A percentile compares a stretch with the other conserved stretches of the same genome.
phyloP scores from a whole-genome alignment of 306 rosid genomes.

The Vigna angularis region DNA sequence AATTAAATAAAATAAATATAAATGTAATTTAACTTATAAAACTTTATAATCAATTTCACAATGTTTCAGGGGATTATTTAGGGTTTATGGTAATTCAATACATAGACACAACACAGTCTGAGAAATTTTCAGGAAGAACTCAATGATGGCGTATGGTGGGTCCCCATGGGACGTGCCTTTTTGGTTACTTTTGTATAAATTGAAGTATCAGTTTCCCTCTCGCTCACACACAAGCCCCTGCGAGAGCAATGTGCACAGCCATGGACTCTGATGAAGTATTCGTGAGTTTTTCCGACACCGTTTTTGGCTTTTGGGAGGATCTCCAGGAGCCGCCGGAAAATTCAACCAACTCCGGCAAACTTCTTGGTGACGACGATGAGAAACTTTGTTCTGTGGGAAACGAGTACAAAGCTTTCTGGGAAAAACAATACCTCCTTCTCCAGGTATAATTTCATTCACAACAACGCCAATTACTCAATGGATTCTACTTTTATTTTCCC shows the following conservation, averaged over 20 bases:
- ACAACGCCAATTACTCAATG: background rate
- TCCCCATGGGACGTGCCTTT: background rate
- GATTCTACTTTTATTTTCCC: too few relatives aligned
- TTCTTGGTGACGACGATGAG: slow-evolving; percentile 17
- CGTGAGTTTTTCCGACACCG: slow-evolving; percentile 55
- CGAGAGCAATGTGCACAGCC: background rate
- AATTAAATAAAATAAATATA: too few relatives aligned
- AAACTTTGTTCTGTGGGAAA: slow-evolving; percentile 42
- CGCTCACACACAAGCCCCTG: background rate
- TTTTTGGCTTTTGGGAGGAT: slow-evolving; percentile 68
- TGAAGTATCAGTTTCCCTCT: slow-evolving; percentile 18
- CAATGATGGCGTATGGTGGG: background rate
- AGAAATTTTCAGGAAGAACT: background rate
- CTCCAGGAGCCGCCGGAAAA: slow-evolving; percentile 44
- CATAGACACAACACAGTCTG: background rate
- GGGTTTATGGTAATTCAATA: background rate
- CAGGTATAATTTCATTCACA: slow-evolving; percentile 48
- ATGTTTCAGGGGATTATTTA: background rate
- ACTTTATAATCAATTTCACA: background rate
- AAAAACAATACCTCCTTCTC: slow-evolving; percentile 65
- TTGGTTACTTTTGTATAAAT: background rate
- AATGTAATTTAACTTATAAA: too few relatives aligned
- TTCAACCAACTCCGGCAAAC: slow-evolving; percentile 50
- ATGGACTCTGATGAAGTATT: slow-evolving; percentile 16
- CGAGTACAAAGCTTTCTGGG: slow-evolving; percentile 65